Percentiles rank a stretch among this genome's conserved stretches.
These are phyloP conservation scores for Penicillium sp. DNA, from an alignment of 2,329 filamentous ascomycete genomes.

Conservation along the genomic window DNA sequence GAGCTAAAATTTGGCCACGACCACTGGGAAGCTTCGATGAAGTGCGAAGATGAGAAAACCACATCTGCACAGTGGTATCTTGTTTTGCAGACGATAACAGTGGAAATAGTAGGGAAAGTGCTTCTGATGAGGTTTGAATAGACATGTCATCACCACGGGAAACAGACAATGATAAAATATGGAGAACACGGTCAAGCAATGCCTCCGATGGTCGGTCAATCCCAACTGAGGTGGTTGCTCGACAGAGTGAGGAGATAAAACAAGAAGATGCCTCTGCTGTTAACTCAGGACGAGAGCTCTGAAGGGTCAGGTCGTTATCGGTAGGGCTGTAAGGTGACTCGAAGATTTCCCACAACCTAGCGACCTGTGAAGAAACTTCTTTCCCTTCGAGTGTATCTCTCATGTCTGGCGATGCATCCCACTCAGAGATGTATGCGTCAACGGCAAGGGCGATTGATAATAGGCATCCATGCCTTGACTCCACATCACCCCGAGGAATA, in stretches of 20 bases:
- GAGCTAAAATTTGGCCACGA: conserved; percentile 45
- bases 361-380: conserved; percentile 30
- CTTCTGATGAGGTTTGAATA: conserved; percentile 42
- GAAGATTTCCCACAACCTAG: conserved; percentile 41
- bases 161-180: conserved; percentile 41
- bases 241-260: conserved; percentile 40
- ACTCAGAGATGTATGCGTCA: conserved; percentile 31
- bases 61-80: conserved; percentile 36
- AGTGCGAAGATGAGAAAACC: conserved; percentile 41
- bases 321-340: conserved; percentile 32
- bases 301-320: conserved; percentile 41
- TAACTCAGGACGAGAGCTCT: conserved; percentile 41
- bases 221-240: conserved; percentile 17
- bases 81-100: conserved; percentile 35
- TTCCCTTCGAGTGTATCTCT: conserved; percentile 23
- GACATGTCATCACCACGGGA: conserved; percentile 41
- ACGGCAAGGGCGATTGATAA: conserved; percentile 42
- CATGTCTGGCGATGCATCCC: conserved; percentile 14
- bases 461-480: conserved; percentile 47
- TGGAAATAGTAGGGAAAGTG: conserved; percentile 41
- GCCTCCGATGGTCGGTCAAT: conserved; percentile 18
- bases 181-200: conserved; percentile 31
- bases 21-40: conserved; percentile 41
- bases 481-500: conserved; percentile 42
- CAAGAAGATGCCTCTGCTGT: conserved; percentile 44